These are phyloP conservation scores for Gigaspora rosea DNA, from an alignment of 192 early-diverging fungal species.

Conservation along the genomic window DNA sequence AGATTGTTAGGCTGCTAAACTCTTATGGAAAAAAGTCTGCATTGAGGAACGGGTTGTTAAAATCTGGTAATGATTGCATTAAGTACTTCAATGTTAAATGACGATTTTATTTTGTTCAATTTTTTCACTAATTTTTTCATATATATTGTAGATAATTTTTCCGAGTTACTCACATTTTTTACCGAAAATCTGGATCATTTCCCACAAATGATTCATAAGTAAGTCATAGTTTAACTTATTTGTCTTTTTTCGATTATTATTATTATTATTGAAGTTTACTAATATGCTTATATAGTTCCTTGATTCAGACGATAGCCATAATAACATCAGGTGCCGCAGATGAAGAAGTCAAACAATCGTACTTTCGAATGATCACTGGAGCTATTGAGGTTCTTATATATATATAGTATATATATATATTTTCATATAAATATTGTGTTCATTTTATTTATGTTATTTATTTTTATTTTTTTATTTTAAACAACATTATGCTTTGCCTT, in stretches of 20 bases:
- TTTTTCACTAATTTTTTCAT: constrained; percentile 12
- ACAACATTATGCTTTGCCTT: too few relatives aligned
- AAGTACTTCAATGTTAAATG: background rate
- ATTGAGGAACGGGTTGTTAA: constrained; percentile 51
- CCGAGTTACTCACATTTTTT: constrained; percentile 61
- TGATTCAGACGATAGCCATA: constrained; percentile 65
- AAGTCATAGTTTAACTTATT: constrained; percentile 5
- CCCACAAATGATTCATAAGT: constrained; percentile 65
- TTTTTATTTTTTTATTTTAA: too few relatives aligned
- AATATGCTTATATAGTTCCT: constrained; percentile 41
- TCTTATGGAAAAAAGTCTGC: constrained; percentile 43
- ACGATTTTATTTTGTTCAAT: constrained; percentile 18
- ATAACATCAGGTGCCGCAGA: constrained; percentile 60
- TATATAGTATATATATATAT: too few relatives aligned
- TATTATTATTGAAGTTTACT: background rate
- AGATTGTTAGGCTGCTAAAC: constrained; percentile 50
- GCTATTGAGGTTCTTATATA: constrained; percentile 53
- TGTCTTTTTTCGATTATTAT: background rate
- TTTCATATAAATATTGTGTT: background rate
- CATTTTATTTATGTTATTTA: too few relatives aligned
- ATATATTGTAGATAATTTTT: constrained; percentile 49
- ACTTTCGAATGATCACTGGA: constrained; percentile 57
- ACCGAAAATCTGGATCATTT: constrained; percentile 57
- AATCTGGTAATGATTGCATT: constrained; percentile 43
- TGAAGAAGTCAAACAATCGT: constrained; percentile 50